Evolutionary conservation across 768 basidiomycete genomes (phyloP).

Genomic region (Cubamyces sp.): DNA sequence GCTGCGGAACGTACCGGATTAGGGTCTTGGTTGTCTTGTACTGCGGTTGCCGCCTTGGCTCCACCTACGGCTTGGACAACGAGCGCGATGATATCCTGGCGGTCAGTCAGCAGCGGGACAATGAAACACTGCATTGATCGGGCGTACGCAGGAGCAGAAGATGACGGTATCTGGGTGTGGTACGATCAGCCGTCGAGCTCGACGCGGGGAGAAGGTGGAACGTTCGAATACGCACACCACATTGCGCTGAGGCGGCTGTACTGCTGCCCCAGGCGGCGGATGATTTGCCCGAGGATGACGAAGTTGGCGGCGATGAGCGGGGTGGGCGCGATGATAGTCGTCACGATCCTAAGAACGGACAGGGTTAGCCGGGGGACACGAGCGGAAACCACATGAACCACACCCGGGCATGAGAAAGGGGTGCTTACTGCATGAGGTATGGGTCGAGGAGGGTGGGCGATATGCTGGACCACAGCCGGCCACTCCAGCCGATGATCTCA

Average conservation of each 20-base stretch:
- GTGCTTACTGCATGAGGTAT: conserved; percentile 46
- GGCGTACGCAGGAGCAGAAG: conserved; percentile 44
- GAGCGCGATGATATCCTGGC: conserved; percentile 57
- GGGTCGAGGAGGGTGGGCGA: conserved; percentile 33
- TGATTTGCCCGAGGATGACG: conserved; percentile 55
- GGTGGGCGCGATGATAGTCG: conserved; percentile 59
- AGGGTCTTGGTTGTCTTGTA: conserved; percentile 27
- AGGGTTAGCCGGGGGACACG: background rate
- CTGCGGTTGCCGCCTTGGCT: conserved; percentile 46
- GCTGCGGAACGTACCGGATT: conserved; percentile 25
- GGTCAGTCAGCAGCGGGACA: background rate
- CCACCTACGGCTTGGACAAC: conserved; percentile 70
- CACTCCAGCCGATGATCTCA: conserved; percentile 46
- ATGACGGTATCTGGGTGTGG: conserved; percentile 44
- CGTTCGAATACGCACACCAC: conserved; percentile 41
- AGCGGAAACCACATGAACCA: background rate
- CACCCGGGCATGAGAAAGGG: background rate
- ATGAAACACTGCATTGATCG: background rate
- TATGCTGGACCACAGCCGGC: conserved; percentile 39
- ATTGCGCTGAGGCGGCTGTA: conserved; percentile 52
- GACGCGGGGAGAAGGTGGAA: no score
- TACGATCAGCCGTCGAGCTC: background rate
- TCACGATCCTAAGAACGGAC: conserved; percentile 43
- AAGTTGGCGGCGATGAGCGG: conserved; percentile 65
- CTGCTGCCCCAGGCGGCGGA: conserved; percentile 45